Conservation (phyloP, 306 rosid species). For the Vicia faba region DNA sequence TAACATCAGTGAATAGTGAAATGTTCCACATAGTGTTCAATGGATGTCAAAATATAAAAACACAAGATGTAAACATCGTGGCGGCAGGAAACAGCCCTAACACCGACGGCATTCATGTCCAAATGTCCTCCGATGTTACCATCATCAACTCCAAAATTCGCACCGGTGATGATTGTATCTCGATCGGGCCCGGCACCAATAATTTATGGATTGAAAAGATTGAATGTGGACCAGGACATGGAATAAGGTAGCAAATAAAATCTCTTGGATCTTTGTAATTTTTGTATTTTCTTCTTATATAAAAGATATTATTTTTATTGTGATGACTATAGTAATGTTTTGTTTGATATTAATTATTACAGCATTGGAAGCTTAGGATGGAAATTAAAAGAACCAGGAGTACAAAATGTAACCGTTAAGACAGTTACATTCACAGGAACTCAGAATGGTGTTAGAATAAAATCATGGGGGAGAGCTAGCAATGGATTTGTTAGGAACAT, state of each 20-base stretch:
- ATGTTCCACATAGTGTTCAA: constrained; percentile 56
- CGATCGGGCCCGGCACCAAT: constrained; percentile 66
- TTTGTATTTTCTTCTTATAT: too few species aligned
- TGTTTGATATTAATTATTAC: constrained; percentile 31
- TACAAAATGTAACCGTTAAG: constrained; percentile 68
- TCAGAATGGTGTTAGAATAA: constrained; percentile 63
- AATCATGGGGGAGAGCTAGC: constrained; percentile 66
- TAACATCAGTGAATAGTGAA: constrained; percentile 62
- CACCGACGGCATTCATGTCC: constrained; percentile 77
- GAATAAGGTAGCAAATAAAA: constrained; percentile 45
- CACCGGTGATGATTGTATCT: constrained; percentile 71
- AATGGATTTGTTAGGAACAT: constrained; percentile 49
- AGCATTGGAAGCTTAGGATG: constrained; percentile 74
- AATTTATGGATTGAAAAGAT: constrained; percentile 65
- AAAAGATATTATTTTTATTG: too few species aligned
- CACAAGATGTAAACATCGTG: constrained; percentile 39
- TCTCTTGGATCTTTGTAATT: too few species aligned
- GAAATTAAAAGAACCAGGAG: constrained; percentile 49
- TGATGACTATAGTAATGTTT: neutral
- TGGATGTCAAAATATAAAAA: constrained; percentile 52
- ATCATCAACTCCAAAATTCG: constrained; percentile 51
- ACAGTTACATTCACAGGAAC: constrained; percentile 46
- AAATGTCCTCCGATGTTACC: constrained; percentile 49
- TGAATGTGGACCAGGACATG: constrained; percentile 75
- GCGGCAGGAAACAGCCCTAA: constrained; percentile 65